These are phyloP conservation scores for Carex littledalei DNA, from an alignment of 176 grass and related monocot genomes.

Conservation along the genomic window DNA sequence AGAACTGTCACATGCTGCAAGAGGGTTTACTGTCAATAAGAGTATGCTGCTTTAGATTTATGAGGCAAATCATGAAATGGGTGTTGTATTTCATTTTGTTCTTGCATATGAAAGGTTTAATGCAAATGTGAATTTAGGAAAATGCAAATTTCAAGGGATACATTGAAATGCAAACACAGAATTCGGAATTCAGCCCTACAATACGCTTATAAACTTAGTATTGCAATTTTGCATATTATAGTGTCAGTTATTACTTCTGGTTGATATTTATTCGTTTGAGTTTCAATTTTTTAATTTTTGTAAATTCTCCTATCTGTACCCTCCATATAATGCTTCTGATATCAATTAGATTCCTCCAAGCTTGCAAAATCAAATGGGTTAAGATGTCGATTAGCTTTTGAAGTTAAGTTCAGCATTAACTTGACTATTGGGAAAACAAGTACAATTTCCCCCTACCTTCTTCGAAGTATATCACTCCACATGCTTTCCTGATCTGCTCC, in stretches of 20 bases:
- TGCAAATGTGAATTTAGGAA: not conserved
- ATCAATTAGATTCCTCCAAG: no score
- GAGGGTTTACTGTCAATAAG: not conserved
- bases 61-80: not conserved
- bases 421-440: no score
- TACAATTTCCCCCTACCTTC: no score
- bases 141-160: not conserved
- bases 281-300: not conserved
- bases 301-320: not conserved
- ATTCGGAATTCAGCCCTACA: not conserved
- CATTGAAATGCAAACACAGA: not conserved
- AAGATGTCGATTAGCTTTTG: no score
- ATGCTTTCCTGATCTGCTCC: no score
- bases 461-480: no score
- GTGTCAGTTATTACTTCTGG: not conserved
- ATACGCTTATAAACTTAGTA: not conserved
- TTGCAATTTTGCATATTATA: not conserved
- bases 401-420: no score
- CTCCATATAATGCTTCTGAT: no score
- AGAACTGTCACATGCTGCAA: not conserved
- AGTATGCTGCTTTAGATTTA: not conserved
- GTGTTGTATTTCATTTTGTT: not conserved
- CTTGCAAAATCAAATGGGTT: no score
- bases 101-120: not conserved
- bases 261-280: not conserved